Conservation (phyloP, 805 yeast genomes). For the Cyberlindnera saturnus region DNA sequence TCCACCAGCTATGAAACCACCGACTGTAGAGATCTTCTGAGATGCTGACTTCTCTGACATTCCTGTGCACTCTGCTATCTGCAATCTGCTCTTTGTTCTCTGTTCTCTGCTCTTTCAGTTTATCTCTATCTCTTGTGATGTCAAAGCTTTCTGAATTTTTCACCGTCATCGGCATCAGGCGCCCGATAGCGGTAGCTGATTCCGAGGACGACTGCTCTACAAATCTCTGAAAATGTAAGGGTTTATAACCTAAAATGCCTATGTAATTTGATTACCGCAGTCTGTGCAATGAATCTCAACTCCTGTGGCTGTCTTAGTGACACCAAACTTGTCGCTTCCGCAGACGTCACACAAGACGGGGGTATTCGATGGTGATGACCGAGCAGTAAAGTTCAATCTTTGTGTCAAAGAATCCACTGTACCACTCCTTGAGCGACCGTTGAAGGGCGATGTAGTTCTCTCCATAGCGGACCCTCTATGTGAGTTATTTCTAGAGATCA, state of each 20-base stretch:
- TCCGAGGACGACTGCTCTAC: too few species aligned
- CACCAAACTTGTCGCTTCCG: slow-evolving; percentile 21
- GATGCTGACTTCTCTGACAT: slow-evolving; percentile 34
- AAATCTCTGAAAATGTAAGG: too few species aligned
- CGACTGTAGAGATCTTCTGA: slow-evolving; percentile 57
- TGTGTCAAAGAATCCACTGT: slow-evolving; percentile 13
- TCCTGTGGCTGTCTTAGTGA: slow-evolving; percentile 6
- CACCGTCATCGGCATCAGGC: too few species aligned
- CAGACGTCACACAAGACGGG: slow-evolving; percentile 11
- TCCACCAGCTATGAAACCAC: slow-evolving; percentile 89
- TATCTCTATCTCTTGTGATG: too few species aligned
- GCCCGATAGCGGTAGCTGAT: too few species aligned
- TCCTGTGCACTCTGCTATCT: background rate
- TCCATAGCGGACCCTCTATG: background rate
- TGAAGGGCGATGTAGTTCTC: slow-evolving; percentile 2
- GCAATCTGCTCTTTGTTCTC: background rate
- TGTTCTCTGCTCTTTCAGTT: background rate
- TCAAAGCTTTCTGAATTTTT: too few species aligned
- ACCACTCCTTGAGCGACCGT: slow-evolving; percentile 14
- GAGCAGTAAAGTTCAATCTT: background rate
- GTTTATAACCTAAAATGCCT: too few species aligned
- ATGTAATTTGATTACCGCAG: slow-evolving; percentile 22
- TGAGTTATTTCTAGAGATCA: slow-evolving; percentile 13
- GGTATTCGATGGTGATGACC: background rate
- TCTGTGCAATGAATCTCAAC: slow-evolving; percentile 21